Conservation (phyloP, 2,329 filamentous ascomycete species). For the Aureobasidium zeae region DNA sequence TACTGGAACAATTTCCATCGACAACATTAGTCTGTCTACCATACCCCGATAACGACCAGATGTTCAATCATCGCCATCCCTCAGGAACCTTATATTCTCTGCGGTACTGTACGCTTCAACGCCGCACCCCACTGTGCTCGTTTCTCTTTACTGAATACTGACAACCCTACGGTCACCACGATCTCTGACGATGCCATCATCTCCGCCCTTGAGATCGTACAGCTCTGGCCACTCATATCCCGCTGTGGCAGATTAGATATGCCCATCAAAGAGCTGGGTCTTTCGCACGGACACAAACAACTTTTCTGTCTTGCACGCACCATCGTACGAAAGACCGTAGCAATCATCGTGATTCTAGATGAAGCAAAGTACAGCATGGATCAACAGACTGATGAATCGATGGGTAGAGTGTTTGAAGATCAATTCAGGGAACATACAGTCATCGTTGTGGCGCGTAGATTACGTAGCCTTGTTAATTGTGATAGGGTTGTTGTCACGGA, state of each 20-base stretch:
- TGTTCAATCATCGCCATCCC: conserved; percentile 40
- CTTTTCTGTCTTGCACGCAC: conserved; percentile 42
- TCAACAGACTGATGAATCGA: neutral
- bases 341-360: conserved; percentile 34
- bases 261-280: conserved; percentile 26
- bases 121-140: conserved; percentile 33
- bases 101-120: conserved; percentile 41
- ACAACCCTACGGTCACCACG: conserved; percentile 24
- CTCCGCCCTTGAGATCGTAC: conserved; percentile 37
- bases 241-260: conserved; percentile 32
- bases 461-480: conserved; percentile 47
- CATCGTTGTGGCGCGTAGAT: conserved; percentile 47
- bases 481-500: conserved; percentile 46
- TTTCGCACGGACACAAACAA: conserved; percentile 42
- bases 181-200: conserved; percentile 24
- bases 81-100: conserved; percentile 44
- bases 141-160: conserved; percentile 23
- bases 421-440: conserved; percentile 50
- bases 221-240: conserved; percentile 26
- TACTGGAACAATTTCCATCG: conserved; percentile 37
- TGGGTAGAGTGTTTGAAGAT: neutral
- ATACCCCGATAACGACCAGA: conserved; percentile 34
- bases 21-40: conserved; percentile 38
- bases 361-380: conserved; percentile 20
- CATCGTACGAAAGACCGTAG: conserved; percentile 29